These are phyloP conservation scores for Vaccinium vitisidaea DNA, from an alignment of 148 eudicot genomes.

Conservation along the genomic window DNA sequence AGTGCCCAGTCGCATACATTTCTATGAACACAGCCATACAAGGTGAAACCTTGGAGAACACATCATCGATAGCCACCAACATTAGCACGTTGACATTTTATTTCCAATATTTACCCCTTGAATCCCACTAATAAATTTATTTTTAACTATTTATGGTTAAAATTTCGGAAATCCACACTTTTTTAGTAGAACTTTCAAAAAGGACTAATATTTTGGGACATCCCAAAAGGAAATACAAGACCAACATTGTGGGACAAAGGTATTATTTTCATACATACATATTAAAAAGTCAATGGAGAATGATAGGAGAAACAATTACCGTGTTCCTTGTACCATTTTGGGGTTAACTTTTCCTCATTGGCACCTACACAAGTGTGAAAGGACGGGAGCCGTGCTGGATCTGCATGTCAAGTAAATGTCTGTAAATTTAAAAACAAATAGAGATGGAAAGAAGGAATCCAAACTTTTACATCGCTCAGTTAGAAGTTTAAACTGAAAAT, in stretches of 20 bases:
- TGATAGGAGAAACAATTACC: constrained; percentile 45
- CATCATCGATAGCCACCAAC: neutral
- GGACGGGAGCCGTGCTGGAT: constrained; percentile 90
- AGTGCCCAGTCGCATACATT: neutral
- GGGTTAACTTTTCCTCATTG: constrained; percentile 79
- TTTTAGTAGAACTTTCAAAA: too few species aligned
- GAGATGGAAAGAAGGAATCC: constrained; percentile 9
- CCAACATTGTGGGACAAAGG: too few species aligned
- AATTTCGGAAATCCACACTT: too few species aligned
- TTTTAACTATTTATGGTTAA: too few species aligned
- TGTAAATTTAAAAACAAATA: neutral
- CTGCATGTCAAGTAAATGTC: constrained; percentile 37
- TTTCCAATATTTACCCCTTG: too few species aligned
- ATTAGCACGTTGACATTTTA: too few species aligned
- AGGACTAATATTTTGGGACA: too few species aligned
- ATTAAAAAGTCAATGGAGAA: neutral
- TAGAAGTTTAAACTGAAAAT: neutral
- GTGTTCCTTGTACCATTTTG: constrained; percentile 97
- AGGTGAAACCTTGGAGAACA: neutral
- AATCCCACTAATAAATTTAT: too few species aligned
- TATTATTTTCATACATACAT: neutral
- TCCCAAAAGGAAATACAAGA: too few species aligned
- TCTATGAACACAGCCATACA: neutral
- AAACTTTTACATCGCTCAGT: neutral
- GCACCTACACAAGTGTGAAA: constrained; percentile 96